These are phyloP conservation scores for Schwanniomyces polymorphus DNA, from an alignment of 805 yeast genomes.

Conservation along the genomic window DNA sequence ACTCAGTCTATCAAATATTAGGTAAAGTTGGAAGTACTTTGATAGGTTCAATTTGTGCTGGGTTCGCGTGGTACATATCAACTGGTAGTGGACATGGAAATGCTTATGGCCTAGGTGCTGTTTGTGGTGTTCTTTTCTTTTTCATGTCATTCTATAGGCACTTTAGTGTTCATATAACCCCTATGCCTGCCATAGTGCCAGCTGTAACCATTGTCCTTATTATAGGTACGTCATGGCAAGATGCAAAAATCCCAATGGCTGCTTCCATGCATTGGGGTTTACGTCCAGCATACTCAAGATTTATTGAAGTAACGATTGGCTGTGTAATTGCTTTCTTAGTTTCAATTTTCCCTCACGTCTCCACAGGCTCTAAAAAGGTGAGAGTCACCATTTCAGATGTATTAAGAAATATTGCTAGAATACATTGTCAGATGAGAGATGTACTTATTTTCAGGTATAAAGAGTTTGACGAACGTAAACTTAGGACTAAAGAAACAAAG, in stretches of 20 bases:
- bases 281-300: too few species aligned
- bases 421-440: constrained; percentile 24
- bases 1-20: not conserved
- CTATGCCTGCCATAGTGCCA: too few species aligned
- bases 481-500: constrained; percentile 17
- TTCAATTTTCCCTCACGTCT: constrained; percentile 19
- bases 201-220: constrained; percentile 12
- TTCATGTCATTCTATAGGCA: too few species aligned
- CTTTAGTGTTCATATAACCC: too few species aligned
- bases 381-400: constrained; percentile 10
- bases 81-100: constrained; percentile 32
- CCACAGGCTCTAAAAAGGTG: constrained; percentile 1
- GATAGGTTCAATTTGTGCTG: constrained; percentile 1
- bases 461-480: constrained; percentile 16
- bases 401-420: constrained; percentile 22
- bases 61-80: constrained; percentile 33
- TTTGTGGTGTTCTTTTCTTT: constrained; percentile 3
- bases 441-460: not conserved
- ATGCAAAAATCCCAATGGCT: too few species aligned
- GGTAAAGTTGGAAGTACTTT: not conserved
- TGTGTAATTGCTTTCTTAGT: too few species aligned
- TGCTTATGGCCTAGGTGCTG: constrained; percentile 29
- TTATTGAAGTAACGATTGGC: too few species aligned
- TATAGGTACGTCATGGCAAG: too few species aligned
- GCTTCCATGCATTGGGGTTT: too few species aligned